Conservation (phyloP, 2,329 filamentous ascomycete genomes). For the Penicillium sp. region DNA sequence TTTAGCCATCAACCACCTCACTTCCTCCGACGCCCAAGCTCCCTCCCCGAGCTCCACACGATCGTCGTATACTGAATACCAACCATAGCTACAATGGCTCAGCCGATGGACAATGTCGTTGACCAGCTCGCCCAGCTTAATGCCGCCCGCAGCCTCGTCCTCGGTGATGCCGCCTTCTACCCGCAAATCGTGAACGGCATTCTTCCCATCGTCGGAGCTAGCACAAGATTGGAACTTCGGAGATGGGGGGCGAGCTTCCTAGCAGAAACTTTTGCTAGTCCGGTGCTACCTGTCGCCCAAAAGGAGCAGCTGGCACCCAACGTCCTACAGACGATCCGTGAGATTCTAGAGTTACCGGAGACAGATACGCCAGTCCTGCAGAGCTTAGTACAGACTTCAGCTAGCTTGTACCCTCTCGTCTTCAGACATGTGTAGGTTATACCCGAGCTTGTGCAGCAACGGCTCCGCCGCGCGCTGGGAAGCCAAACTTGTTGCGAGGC, state of each 20-base stretch:
- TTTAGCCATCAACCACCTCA: slow-evolving; percentile 2
- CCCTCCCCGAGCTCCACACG: slow-evolving; percentile 1
- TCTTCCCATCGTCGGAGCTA: slow-evolving; percentile 79
- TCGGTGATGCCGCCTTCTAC: slow-evolving; percentile 84
- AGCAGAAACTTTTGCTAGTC: slow-evolving; percentile 91
- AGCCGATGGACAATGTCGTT: slow-evolving; percentile 55
- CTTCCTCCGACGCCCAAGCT: slow-evolving; percentile 1
- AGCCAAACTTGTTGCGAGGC: slow-evolving; percentile 6
- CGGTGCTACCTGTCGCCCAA: slow-evolving; percentile 69
- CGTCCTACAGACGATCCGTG: slow-evolving; percentile 72
- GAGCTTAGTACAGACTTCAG: slow-evolving; percentile 79
- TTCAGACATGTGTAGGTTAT: slow-evolving; percentile 79
- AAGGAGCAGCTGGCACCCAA: slow-evolving; percentile 76
- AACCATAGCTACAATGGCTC: slow-evolving; percentile 49
- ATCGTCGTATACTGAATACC: slow-evolving; percentile 6
- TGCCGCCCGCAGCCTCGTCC: slow-evolving; percentile 81
- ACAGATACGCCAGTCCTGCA: slow-evolving; percentile 79
- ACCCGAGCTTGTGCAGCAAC: slow-evolving; percentile 20
- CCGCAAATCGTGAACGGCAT: slow-evolving; percentile 87
- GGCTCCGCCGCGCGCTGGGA: not conserved
- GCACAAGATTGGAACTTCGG: slow-evolving; percentile 72
- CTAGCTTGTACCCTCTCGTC: slow-evolving; percentile 88
- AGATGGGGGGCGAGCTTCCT: slow-evolving; percentile 96
- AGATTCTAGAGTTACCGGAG: slow-evolving; percentile 65
- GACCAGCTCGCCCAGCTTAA: slow-evolving; percentile 85